A percentile compares a stretch with the other conserved stretches of the same genome.
These are phyloP conservation scores for Bonnemaisonia californica DNA, from an alignment of 31 red algal species.

Conservation along the genomic window DNA sequence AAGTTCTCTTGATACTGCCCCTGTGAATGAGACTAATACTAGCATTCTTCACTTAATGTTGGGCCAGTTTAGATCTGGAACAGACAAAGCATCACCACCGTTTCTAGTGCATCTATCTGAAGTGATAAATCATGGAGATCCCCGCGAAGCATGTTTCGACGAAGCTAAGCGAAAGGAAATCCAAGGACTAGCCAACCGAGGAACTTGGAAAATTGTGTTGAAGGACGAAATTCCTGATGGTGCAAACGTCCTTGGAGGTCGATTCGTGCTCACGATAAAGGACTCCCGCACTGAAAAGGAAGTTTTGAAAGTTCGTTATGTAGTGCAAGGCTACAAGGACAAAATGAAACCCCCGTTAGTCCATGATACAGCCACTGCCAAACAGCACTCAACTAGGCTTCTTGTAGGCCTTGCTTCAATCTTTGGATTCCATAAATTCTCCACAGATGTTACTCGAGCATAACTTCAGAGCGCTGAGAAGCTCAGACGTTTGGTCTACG, in stretches of 20 bases:
- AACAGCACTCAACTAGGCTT: slow-evolving; percentile 14
- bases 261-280: slow-evolving; percentile 33
- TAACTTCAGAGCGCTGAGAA: slow-evolving; percentile 23
- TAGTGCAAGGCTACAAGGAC: slow-evolving; percentile 20
- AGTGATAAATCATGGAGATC: not conserved
- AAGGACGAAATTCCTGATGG: slow-evolving; percentile 15
- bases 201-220: slow-evolving; percentile 6
- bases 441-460: slow-evolving; percentile 31
- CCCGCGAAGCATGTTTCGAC: not conserved
- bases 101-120: not conserved
- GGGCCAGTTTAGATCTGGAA: not conserved
- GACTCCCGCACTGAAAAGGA: slow-evolving; percentile 12
- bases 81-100: not conserved
- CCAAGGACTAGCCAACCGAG: not conserved
- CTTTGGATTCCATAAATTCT: slow-evolving; percentile 8
- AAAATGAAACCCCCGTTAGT: not conserved
- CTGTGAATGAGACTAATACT: not conserved
- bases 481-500: slow-evolving; percentile 24
- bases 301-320: slow-evolving; percentile 28
- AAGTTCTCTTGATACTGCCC: not conserved
- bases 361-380: not conserved
- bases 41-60: not conserved
- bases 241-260: slow-evolving; percentile 14
- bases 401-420: slow-evolving; percentile 12
- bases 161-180: slow-evolving; percentile 5